Conservation (phyloP, 2,329 filamentous ascomycete genomes). For the Calonectria montana region DNA sequence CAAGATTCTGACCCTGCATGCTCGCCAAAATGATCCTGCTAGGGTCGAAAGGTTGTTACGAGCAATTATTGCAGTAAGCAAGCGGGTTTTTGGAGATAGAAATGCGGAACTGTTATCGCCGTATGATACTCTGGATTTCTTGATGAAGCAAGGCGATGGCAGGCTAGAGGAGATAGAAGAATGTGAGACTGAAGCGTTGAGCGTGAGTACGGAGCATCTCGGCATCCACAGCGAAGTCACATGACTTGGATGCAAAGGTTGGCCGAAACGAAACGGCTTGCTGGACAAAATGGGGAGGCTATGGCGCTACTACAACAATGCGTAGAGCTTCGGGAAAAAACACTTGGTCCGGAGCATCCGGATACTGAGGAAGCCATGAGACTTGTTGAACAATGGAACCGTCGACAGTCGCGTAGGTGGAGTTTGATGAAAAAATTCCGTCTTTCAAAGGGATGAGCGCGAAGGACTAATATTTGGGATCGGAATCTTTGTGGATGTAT, state of each 20-base stretch:
- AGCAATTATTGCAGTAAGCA: neutral
- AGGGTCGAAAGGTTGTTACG: neutral
- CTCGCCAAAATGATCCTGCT: no score
- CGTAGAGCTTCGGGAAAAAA: neutral
- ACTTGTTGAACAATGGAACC: neutral
- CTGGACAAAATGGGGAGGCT: neutral
- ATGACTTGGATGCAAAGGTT: neutral
- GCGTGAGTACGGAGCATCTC: neutral
- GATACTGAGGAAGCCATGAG: neutral
- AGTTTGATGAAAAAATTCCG: neutral
- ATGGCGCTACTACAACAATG: neutral
- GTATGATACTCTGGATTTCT: neutral
- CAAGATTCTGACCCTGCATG: neutral
- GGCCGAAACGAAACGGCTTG: neutral
- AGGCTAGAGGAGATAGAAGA: neutral
- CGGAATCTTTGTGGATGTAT: neutral
- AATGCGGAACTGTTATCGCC: neutral
- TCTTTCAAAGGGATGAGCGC: neutral
- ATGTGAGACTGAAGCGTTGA: neutral
- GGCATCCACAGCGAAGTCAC: neutral
- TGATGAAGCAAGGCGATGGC: neutral
- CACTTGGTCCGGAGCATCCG: neutral
- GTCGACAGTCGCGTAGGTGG: neutral
- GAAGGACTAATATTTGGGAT: neutral
- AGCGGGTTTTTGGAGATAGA: neutral